These are phyloP conservation scores for Leccinum griseonigrum DNA, from an alignment of 1,284 basidiomycete genomes.

Conservation along the genomic window DNA sequence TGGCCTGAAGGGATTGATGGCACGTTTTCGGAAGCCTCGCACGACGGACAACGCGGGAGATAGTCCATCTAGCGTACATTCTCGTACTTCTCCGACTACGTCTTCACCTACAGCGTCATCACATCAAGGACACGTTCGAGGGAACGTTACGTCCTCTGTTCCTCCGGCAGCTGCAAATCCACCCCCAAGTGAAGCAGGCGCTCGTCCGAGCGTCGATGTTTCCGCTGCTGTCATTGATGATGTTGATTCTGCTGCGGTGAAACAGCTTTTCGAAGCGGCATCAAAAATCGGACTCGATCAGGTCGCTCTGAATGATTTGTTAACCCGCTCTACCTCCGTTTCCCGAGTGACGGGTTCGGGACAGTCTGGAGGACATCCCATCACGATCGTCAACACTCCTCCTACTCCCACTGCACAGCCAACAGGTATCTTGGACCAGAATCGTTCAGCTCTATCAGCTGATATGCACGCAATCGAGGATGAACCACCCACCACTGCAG, in stretches of 20 bases:
- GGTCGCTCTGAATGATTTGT: conserved; percentile 61
- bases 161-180: conserved; percentile 6
- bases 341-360: conserved; percentile 49
- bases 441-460: conserved; percentile 27
- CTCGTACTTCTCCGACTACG: conserved; percentile 30
- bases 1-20: conserved; percentile 75
- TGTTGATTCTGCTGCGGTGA: conserved; percentile 43
- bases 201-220: conserved; percentile 28
- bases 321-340: conserved; percentile 66
- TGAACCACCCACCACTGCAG: conserved; percentile 25
- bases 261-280: conserved; percentile 73
- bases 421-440: conserved; percentile 20
- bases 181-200: conserved; percentile 13
- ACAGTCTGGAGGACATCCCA: conserved; percentile 42
- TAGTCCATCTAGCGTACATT: conserved; percentile 33
- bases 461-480: conserved; percentile 39
- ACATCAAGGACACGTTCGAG: conserved; percentile 32
- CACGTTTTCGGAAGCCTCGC: conserved; percentile 69
- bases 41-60: conserved; percentile 33
- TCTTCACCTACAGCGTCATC: conserved; percentile 33
- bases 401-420: conserved; percentile 18
- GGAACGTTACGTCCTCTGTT: conserved; percentile 12
- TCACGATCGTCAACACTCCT: conserved; percentile 15
- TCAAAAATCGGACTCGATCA: conserved; percentile 71
- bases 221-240: conserved; percentile 16